These are phyloP conservation scores for Colletotrichum sp. DNA, from an alignment of 2,329 filamentous ascomycete genomes.

Conservation along the genomic window DNA sequence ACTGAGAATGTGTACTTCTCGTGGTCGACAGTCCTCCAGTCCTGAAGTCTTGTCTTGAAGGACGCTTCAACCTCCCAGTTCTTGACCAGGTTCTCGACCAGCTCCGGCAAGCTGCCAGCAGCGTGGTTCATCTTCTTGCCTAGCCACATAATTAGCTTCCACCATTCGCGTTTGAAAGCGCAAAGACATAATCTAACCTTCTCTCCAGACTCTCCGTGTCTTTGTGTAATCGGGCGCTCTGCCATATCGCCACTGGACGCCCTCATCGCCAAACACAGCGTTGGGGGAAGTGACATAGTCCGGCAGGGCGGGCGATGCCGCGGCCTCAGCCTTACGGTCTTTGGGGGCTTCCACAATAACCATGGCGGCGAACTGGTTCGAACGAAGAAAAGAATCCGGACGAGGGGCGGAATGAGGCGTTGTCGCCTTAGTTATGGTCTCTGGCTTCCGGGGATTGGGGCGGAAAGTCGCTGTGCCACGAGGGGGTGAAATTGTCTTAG, in stretches of 20 bases:
- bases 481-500: conserved; percentile 2
- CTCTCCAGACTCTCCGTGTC: conserved; percentile 62
- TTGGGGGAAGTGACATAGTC: conserved; percentile 16
- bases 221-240: conserved; percentile 64
- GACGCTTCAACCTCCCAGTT: conserved; percentile 77
- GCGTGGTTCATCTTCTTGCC: conserved; percentile 62
- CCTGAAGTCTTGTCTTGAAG: conserved; percentile 64
- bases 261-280: conserved; percentile 10
- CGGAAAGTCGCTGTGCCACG: background rate
- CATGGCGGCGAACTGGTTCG: background rate
- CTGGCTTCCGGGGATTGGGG: background rate
- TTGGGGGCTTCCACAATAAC: background rate
- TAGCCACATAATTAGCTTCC: conserved; percentile 31
- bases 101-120: conserved; percentile 59
- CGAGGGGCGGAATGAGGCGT: background rate
- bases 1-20: conserved; percentile 67
- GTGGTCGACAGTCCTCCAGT: conserved; percentile 71
- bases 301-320: background rate
- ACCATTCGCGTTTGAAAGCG: background rate
- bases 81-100: conserved; percentile 74
- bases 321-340: background rate
- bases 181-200: conserved; percentile 52
- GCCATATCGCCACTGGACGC: conserved; percentile 15
- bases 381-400: background rate
- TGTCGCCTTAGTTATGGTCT: conserved; percentile 1